Percentiles rank a stretch among this genome's conserved stretches.
phyloP scores from a whole-genome alignment of 345 rosid genomes.

The Gossypioides kirkii region DNA sequence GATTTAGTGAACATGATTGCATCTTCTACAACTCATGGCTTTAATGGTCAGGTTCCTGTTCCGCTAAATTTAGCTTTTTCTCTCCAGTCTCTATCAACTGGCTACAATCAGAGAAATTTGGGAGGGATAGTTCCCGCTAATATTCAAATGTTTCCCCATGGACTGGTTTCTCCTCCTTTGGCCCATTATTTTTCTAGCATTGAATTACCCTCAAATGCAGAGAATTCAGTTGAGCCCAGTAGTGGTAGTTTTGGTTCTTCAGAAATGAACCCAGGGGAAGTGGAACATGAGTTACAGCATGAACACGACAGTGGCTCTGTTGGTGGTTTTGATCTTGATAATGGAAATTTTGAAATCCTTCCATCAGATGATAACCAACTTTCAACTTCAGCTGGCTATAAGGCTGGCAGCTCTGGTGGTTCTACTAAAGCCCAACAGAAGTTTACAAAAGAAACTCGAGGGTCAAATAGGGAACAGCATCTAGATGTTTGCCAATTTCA shows the following conservation, averaged over 20 bases:
- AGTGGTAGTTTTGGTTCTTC: conserved; percentile 37
- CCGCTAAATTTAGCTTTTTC: too few relatives aligned
- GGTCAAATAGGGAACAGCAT: conserved; percentile 33
- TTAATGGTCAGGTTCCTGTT: too few relatives aligned
- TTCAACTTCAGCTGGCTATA: conserved; percentile 45
- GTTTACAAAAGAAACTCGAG: conserved; percentile 32
- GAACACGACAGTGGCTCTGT: conserved; percentile 52
- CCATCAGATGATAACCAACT: conserved; percentile 53
- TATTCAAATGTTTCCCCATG: conserved; percentile 63
- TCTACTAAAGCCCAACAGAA: conserved; percentile 40
- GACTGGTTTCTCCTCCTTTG: conserved; percentile 45
- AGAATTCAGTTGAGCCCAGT: conserved; percentile 41
- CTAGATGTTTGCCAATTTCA: conserved; percentile 33
- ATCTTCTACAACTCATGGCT: too few relatives aligned
- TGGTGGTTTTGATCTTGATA: conserved; percentile 48
- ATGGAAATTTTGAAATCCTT: conserved; percentile 47
- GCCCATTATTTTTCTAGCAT: conserved; percentile 59
- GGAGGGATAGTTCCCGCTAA: conserved; percentile 57
- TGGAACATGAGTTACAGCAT: conserved; percentile 54
- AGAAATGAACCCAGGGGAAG: conserved; percentile 44
- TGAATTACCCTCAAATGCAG: conserved; percentile 44
- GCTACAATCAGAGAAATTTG: conserved; percentile 43
- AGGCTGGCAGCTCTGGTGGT: conserved; percentile 37
- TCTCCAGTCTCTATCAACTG: too few relatives aligned
- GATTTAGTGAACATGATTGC: too few relatives aligned